A percentile compares a stretch with the other conserved stretches of the same genome.
Conservation (phyloP, 1,284 basidiomycete genomes). For the Ustilago hordei region DNA sequence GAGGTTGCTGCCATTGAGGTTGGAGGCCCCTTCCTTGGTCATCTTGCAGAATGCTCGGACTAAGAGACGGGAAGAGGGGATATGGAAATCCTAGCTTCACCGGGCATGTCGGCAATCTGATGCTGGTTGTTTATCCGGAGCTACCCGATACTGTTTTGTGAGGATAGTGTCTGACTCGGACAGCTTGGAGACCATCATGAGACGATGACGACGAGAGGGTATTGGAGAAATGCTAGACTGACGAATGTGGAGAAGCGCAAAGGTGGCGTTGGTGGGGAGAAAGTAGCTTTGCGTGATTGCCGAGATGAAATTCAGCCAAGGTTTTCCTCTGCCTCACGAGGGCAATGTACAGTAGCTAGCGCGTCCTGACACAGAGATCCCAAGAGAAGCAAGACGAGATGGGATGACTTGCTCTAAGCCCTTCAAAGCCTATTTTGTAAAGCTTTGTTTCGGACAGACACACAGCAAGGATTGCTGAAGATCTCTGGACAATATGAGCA, state of each 20-base stretch:
- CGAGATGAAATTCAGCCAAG: constrained; percentile 7
- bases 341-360: constrained; percentile 3
- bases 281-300: constrained; percentile 1
- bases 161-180: background rate
- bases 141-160: background rate
- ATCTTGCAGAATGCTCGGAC: background rate
- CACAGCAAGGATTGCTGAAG: background rate
- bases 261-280: constrained; percentile 18
- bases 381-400: background rate
- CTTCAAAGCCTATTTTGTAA: constrained; percentile 21
- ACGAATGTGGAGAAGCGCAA: background rate
- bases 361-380: background rate
- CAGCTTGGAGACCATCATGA: background rate
- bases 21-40: background rate
- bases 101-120: constrained; percentile 3
- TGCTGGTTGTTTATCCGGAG: background rate
- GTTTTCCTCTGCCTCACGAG: background rate
- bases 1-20: background rate
- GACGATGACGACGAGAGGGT: background rate
- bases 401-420: background rate
- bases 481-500: background rate
- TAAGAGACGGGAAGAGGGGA: background rate
- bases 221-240: background rate
- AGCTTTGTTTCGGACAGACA: constrained; percentile 7
- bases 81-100: background rate